phyloP scores from a whole-genome alignment of 73 alveolate genomes.

The Stentor coeruleus region DNA sequence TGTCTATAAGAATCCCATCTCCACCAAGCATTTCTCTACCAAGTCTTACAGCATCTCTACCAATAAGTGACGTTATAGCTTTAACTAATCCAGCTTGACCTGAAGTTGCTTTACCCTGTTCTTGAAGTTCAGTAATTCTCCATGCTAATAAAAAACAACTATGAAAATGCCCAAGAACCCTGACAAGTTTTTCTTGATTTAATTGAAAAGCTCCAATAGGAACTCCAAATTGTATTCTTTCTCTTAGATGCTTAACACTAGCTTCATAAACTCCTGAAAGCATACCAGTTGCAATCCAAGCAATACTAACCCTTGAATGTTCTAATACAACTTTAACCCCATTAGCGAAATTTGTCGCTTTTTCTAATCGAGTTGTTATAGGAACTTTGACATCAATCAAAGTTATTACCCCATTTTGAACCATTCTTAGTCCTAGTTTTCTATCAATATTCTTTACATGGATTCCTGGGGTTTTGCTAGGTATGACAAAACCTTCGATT shows the following conservation, averaged over 20 bases:
- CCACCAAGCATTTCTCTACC: conserved; percentile 86
- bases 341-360: conserved; percentile 58
- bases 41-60: conserved; percentile 59
- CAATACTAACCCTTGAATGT: conserved; percentile 66
- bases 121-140: conserved; percentile 50
- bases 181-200: conserved; percentile 32
- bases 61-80: conserved; percentile 49
- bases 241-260: conserved; percentile 28
- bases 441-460: conserved; percentile 35
- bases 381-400: conserved; percentile 56
- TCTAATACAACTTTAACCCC: conserved; percentile 66
- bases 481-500: conserved; percentile 49
- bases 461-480: conserved; percentile 42
- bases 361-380: conserved; percentile 38
- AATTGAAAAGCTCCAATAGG: conserved; percentile 38
- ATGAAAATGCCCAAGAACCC: conserved; percentile 29
- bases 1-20: conserved; percentile 73
- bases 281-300: conserved; percentile 77
- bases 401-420: conserved; percentile 45
- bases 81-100: conserved; percentile 71
- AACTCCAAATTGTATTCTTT: conserved; percentile 42
- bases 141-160: conserved; percentile 47
- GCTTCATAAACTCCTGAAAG: conserved; percentile 59
- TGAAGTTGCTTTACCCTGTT: conserved; percentile 59
- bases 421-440: conserved; percentile 41